These are phyloP conservation scores for Verticillium isaacii DNA, from an alignment of 2,329 filamentous ascomycete genomes.

Conservation along the genomic window DNA sequence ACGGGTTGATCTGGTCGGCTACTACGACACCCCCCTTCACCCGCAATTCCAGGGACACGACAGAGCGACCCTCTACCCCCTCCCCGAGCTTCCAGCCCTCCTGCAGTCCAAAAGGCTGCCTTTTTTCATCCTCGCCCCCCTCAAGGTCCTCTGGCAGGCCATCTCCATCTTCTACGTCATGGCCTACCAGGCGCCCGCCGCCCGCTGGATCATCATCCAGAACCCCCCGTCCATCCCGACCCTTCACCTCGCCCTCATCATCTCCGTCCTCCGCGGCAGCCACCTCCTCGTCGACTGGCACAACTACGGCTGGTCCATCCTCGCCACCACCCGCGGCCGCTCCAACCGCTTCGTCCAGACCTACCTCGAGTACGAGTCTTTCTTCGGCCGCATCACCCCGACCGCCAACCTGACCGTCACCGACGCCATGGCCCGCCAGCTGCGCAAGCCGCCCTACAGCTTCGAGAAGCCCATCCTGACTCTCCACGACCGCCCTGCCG, in stretches of 20 bases:
- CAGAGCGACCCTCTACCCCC: constrained; percentile 65
- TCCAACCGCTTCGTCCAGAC: constrained; percentile 71
- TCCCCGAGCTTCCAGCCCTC: constrained; percentile 61
- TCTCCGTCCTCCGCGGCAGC: constrained; percentile 74
- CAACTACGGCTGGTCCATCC: constrained; percentile 95
- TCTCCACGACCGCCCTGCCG: constrained; percentile 81
- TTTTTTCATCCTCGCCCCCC: constrained; percentile 72
- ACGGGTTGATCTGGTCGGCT: constrained; percentile 81
- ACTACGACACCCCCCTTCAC: constrained; percentile 79
- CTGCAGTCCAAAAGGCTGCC: constrained; percentile 66
- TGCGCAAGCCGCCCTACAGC: constrained; percentile 58
- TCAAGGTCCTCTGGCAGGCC: constrained; percentile 84
- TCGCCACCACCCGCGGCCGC: constrained; percentile 55
- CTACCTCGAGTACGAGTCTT: constrained; percentile 72
- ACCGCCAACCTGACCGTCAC: constrained; percentile 83
- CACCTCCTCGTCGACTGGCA: constrained; percentile 94
- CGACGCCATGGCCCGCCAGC: constrained; percentile 75
- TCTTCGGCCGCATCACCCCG: constrained; percentile 62
- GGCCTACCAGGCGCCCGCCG: constrained; percentile 67
- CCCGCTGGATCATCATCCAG: constrained; percentile 84
- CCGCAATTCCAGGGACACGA: constrained; percentile 68
- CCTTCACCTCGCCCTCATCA: constrained; percentile 66
- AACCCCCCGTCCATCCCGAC: constrained; percentile 96
- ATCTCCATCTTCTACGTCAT: constrained; percentile 66
- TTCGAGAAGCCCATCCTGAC: constrained; percentile 63